Evolutionary conservation across 2,329 filamentous ascomycete genomes (phyloP), one percentile per base, ranked within the genome.

Genomic region (Stenocarpella maydis): DNA sequence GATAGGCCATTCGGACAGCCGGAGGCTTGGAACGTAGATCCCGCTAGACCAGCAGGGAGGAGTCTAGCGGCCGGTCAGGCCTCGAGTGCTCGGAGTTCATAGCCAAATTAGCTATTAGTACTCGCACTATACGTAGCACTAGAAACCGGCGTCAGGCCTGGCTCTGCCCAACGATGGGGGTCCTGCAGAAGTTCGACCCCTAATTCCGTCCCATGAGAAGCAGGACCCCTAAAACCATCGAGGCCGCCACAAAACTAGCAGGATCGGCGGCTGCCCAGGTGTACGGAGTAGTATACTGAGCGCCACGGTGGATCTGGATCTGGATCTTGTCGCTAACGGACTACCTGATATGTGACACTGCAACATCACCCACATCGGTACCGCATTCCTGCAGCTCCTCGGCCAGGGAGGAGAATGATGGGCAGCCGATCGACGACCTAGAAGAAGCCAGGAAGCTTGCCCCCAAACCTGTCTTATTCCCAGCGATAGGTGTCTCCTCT

Each of bases 381-480:
- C 28, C 28, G 58, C 58, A 63, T 63, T 49, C 49, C 58, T n/a
- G 58, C 43, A 15, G 41, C 41, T 45, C 28, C 28, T 37, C 19
- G 58, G 28, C 43, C 10, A 63, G 37, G 37, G n/a, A 28, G 58
- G 14, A 49, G 58, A 37, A 24, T 24, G 41, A 63, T 49, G 28
- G 43, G 41, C 58, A 63, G 58, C 12, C 28, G 58, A 63, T 49
- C 58, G 14, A 37, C 41, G 58, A 63, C 58, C 58, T 63, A 63
- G 28, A 63, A 26, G 52, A 7, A 3, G 19, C 58, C 37, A 63
- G 58, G 49, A 49, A 28, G 12, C 7, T 1, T 26, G 9, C 28
- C 58, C 58, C 58, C 58, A 49, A 10, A n/a, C 19, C 19, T 61
- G 19, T 63, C 26, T 63, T 49, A 37, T 37, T 34, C 58, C 43